Percentiles rank a stretch among this genome's conserved stretches.
Conservation (phyloP, 805 yeast genomes). For the Wickerhamomyces bovis region DNA sequence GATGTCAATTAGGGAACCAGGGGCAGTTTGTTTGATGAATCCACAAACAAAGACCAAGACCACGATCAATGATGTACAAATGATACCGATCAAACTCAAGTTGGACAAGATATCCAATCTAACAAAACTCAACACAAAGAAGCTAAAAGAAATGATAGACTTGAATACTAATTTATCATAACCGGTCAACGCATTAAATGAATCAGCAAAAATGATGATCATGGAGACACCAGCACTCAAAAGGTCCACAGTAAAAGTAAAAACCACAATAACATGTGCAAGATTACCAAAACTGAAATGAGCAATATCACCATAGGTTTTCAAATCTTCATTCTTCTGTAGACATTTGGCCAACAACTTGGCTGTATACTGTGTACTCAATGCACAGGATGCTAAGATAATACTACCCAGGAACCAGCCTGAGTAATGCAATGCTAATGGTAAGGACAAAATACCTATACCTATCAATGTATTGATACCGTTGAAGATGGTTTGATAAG, state of each 20-base stretch:
- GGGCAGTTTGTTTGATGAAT: constrained; percentile 31
- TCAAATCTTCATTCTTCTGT: constrained; percentile 30
- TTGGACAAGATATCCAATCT: constrained; percentile 50
- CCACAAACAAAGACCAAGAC: constrained; percentile 44
- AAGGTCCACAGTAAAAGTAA: constrained; percentile 49
- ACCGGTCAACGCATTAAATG: constrained; percentile 45
- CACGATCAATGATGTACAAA: constrained; percentile 47
- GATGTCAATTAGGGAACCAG: constrained; percentile 50
- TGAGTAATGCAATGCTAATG: constrained; percentile 59
- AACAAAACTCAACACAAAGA: constrained; percentile 45
- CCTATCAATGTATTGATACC: constrained; percentile 75
- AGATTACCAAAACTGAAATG: constrained; percentile 39
- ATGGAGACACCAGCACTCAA: constrained; percentile 56
- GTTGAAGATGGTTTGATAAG: constrained; percentile 71
- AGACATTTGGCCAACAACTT: constrained; percentile 46
- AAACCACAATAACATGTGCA: constrained; percentile 38
- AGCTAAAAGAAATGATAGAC: constrained; percentile 29
- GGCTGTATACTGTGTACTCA: constrained; percentile 49
- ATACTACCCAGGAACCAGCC: constrained; percentile 57
- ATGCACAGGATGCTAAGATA: constrained; percentile 37
- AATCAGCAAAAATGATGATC: constrained; percentile 54
- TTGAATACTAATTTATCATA: constrained; percentile 37
- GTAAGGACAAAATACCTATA: constrained; percentile 67
- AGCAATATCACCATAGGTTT: constrained; percentile 58
- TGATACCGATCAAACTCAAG: constrained; percentile 50